These are phyloP conservation scores for Atkinsonella hypoxylon DNA, from an alignment of 2,329 filamentous ascomycete species.

Conservation along the genomic window DNA sequence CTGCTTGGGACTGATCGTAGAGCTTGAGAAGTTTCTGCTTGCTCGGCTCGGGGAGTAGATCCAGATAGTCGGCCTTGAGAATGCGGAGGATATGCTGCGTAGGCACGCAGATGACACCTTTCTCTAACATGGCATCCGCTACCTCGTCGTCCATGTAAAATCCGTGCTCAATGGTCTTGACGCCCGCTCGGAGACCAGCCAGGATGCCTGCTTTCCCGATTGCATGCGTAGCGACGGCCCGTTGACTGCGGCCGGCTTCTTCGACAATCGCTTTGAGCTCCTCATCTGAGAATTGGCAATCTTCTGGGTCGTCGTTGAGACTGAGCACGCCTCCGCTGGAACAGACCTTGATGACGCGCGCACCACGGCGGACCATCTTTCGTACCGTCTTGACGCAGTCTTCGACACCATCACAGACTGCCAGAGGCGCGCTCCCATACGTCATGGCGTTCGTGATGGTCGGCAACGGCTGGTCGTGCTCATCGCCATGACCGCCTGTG, in stretches of 20 bases:
- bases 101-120: constrained; percentile 24
- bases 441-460: constrained; percentile 19
- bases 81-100: constrained; percentile 26
- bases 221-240: constrained; percentile 27
- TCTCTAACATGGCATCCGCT: constrained; percentile 25
- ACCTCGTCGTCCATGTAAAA: constrained; percentile 30
- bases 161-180: constrained; percentile 26
- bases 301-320: constrained; percentile 25
- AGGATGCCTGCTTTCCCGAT: constrained; percentile 29
- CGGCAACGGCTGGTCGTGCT: constrained; percentile 21
- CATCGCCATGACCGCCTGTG: constrained; percentile 35
- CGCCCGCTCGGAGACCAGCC: constrained; percentile 24
- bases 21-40: constrained; percentile 11
- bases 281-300: constrained; percentile 27
- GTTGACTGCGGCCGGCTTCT: constrained; percentile 24
- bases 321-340: constrained; percentile 28
- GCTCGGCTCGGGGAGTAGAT: constrained; percentile 18
- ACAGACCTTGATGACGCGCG: constrained; percentile 28
- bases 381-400: constrained; percentile 28
- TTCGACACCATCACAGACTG: constrained; percentile 25
- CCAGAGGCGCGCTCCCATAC: constrained; percentile 22
- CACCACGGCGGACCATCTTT: constrained; percentile 27
- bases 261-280: constrained; percentile 26
- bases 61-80: constrained; percentile 18
- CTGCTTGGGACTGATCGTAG: constrained; percentile 24